Evolutionary conservation across 2,329 filamentous ascomycete genomes (phyloP).

Genomic region (Meredithiella fracta): DNA sequence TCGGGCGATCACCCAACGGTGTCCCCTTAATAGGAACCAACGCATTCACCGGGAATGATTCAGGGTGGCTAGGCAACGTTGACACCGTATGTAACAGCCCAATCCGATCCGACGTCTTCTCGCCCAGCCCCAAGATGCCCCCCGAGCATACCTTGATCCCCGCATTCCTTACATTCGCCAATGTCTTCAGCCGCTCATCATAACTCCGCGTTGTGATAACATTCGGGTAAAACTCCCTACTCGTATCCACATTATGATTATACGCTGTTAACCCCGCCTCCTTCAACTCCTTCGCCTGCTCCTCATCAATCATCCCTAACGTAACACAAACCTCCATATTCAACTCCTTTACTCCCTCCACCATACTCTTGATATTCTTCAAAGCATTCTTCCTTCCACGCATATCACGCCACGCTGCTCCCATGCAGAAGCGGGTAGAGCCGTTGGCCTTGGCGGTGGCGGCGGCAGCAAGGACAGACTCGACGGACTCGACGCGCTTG

Average conservation of each 20-base stretch:
- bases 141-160: slow-evolving; percentile 84
- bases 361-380: slow-evolving; percentile 74
- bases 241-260: slow-evolving; percentile 89
- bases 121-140: slow-evolving; percentile 72
- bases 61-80: slow-evolving; percentile 65
- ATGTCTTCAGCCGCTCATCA: slow-evolving; percentile 69
- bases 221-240: slow-evolving; percentile 70
- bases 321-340: slow-evolving; percentile 92
- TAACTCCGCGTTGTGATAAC: slow-evolving; percentile 77
- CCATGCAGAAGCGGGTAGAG: slow-evolving; percentile 88
- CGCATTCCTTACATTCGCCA: slow-evolving; percentile 65
- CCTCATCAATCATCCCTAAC: slow-evolving; percentile 73
- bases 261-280: slow-evolving; percentile 76
- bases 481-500: slow-evolving; percentile 62
- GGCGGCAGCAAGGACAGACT: slow-evolving; percentile 65
- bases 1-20: slow-evolving; percentile 57
- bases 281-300: slow-evolving; percentile 68
- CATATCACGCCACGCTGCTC: slow-evolving; percentile 89
- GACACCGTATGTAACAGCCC: slow-evolving; percentile 70
- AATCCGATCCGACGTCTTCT: slow-evolving; percentile 61
- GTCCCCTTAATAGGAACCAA: slow-evolving; percentile 84
- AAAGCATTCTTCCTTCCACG: slow-evolving; percentile 70
- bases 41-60: slow-evolving; percentile 83
- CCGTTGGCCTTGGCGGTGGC: slow-evolving; percentile 65
- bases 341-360: slow-evolving; percentile 61